Percentiles rank a stretch among this genome's conserved stretches.
These are phyloP conservation scores for Neofusicoccum parvum DNA, from an alignment of 2,329 filamentous ascomycete species.

Conservation along the genomic window DNA sequence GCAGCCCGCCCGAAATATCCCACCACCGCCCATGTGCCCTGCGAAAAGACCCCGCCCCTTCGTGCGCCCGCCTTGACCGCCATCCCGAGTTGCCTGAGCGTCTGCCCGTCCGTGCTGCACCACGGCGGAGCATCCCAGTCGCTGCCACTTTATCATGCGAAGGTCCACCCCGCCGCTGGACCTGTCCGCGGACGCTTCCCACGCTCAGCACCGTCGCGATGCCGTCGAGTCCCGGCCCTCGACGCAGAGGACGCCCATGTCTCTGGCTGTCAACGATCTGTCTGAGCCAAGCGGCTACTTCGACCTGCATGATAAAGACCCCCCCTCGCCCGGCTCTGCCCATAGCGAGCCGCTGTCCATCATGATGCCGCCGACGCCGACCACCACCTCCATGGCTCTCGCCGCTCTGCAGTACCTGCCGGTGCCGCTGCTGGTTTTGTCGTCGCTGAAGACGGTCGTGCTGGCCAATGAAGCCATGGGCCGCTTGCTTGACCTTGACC, in stretches of 20 bases:
- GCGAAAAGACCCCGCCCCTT: background rate
- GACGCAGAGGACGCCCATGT: conserved; percentile 10
- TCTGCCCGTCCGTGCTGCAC: conserved; percentile 18
- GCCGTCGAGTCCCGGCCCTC: conserved; percentile 17
- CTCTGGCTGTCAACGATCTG: conserved; percentile 28
- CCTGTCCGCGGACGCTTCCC: background rate
- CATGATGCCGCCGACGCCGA: conserved; percentile 30
- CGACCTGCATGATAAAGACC: conserved; percentile 24
- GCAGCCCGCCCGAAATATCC: background rate
- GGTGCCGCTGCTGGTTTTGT: conserved; percentile 70
- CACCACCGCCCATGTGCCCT: conserved; percentile 8
- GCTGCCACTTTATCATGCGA: conserved; percentile 16
- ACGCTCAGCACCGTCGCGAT: conserved; percentile 4
- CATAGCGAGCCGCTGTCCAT: conserved; percentile 37
- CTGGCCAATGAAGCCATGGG: conserved; percentile 78
- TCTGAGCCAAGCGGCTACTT: conserved; percentile 33
- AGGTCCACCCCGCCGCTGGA: conserved; percentile 14
- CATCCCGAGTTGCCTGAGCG: background rate
- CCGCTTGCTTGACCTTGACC: conserved; percentile 63
- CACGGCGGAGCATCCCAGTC: conserved; percentile 12
- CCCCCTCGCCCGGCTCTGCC: conserved; percentile 29
- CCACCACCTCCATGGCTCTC: conserved; percentile 35
- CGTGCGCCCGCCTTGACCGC: conserved; percentile 13
- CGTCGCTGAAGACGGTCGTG: conserved; percentile 68
- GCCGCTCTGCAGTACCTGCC: conserved; percentile 72